Conservation (phyloP, 768 basidiomycete species). For the Phaeotremella skinneri region DNA sequence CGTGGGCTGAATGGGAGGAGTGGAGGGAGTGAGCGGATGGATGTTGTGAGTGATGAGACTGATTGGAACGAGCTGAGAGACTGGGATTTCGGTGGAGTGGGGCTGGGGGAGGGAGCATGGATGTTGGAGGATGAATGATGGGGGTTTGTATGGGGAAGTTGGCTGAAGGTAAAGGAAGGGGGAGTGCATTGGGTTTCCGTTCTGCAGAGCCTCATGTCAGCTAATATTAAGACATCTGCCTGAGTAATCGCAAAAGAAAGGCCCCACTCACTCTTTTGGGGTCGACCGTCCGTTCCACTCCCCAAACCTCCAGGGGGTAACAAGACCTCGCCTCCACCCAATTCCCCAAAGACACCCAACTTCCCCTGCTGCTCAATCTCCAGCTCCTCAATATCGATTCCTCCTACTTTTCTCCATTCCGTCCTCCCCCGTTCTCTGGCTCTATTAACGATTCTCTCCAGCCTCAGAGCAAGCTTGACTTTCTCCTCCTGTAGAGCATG, state of each 20-base stretch:
- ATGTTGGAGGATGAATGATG: slow-evolving; percentile 20
- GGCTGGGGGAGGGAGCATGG: slow-evolving; percentile 30
- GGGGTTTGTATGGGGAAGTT: slow-evolving; percentile 17
- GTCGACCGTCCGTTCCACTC: slow-evolving; percentile 28
- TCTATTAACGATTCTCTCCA: slow-evolving; percentile 44
- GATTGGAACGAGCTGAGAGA: slow-evolving; percentile 14
- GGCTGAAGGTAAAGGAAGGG: slow-evolving; percentile 21
- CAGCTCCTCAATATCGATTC: slow-evolving; percentile 39
- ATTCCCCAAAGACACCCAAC: slow-evolving; percentile 24
- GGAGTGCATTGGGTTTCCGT: slow-evolving; percentile 35
- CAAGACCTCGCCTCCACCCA: slow-evolving; percentile 34
- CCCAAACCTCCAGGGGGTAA: slow-evolving; percentile 36
- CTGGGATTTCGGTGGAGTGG: slow-evolving; percentile 12
- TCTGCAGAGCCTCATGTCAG: slow-evolving; percentile 29
- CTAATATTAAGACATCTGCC: not conserved
- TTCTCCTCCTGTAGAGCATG: slow-evolving; percentile 48
- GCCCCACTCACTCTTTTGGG: slow-evolving; percentile 38
- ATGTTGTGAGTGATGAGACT: slow-evolving; percentile 19
- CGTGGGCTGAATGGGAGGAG: slow-evolving; percentile 6
- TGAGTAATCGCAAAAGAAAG: not conserved
- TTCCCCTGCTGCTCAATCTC: slow-evolving; percentile 13
- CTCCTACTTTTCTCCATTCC: slow-evolving; percentile 48
- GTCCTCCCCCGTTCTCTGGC: slow-evolving; percentile 40
- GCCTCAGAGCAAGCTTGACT: slow-evolving; percentile 37
- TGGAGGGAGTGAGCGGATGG: slow-evolving; percentile 14